A percentile compares a stretch with the other conserved stretches of the same genome.
Conservation (phyloP, 352 stramenopile species). For the Pythium grandisporangium region DNA sequence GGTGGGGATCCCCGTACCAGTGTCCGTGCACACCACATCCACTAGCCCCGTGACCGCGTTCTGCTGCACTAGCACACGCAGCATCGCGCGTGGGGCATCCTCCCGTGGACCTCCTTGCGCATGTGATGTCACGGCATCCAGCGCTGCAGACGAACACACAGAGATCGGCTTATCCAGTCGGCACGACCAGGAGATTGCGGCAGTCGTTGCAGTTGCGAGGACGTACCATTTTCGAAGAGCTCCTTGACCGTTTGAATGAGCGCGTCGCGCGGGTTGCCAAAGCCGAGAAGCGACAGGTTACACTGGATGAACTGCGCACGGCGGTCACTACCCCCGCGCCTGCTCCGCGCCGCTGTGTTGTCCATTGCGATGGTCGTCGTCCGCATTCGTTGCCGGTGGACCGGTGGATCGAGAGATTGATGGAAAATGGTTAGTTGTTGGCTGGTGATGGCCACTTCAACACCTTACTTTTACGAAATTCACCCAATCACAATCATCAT, state of each 20-base stretch:
- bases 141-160: no score
- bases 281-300: conserved; percentile 72
- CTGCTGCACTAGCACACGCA: conserved; percentile 34
- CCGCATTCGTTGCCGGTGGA: no score
- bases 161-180: no score
- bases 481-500: no score
- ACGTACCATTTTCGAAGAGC: conserved; percentile 71
- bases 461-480: no score
- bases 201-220: no score
- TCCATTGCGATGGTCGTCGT: not conserved
- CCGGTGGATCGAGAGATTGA: no score
- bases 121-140: conserved; percentile 42
- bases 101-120: conserved; percentile 19
- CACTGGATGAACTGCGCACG: conserved; percentile 43
- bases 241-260: conserved; percentile 74
- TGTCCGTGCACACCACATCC: conserved; percentile 73
- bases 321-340: conserved; percentile 4
- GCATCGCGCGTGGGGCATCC: conserved; percentile 17
- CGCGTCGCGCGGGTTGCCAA: conserved; percentile 41
- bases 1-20: conserved; percentile 50
- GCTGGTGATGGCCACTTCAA: no score
- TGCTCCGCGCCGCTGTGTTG: not conserved
- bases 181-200: no score
- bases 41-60: conserved; percentile 19
- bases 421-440: no score